These are phyloP conservation scores for Saitozyma podzolica DNA, from an alignment of 768 basidiomycete genomes.

Conservation along the genomic window DNA sequence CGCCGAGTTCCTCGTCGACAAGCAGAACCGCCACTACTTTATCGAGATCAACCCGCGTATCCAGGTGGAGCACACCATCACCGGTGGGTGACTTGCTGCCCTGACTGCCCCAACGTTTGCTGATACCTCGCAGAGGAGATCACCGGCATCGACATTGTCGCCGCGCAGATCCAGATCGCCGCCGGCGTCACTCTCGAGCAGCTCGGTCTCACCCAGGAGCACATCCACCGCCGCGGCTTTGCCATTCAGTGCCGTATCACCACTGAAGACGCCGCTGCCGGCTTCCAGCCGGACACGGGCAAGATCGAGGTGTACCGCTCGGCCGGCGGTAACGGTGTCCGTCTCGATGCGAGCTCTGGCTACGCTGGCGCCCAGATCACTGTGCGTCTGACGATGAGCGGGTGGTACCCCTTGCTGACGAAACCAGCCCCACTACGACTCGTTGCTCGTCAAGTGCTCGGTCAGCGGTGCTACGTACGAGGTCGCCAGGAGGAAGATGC, in stretches of 20 bases:
- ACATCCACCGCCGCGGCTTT: slow-evolving; percentile 91
- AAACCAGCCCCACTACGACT: slow-evolving; percentile 93
- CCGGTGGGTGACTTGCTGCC: slow-evolving; percentile 60
- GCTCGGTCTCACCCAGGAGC: slow-evolving; percentile 92
- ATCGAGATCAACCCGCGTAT: slow-evolving; percentile 99
- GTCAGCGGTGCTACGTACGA: slow-evolving; percentile 98
- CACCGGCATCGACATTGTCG: slow-evolving; percentile 98
- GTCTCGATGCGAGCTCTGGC: slow-evolving; percentile 92
- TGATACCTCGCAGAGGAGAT: slow-evolving; percentile 80
- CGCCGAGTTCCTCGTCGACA: slow-evolving; percentile 96
- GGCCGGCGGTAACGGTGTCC: slow-evolving; percentile 97
- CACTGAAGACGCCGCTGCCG: slow-evolving; percentile 87
- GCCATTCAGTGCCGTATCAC: slow-evolving; percentile 99
- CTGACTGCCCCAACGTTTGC: neutral
- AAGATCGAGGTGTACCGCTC: slow-evolving; percentile 99
- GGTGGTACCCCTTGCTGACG: slow-evolving; percentile 1
- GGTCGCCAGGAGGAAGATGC: slow-evolving; percentile 97
- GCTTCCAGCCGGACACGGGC: slow-evolving; percentile 97
- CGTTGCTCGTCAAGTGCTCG: slow-evolving; percentile 91
- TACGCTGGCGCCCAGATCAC: slow-evolving; percentile 99
- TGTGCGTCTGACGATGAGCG: slow-evolving; percentile 56
- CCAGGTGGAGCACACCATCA: slow-evolving; percentile 99
- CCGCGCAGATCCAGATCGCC: slow-evolving; percentile 99
- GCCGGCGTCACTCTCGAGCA: slow-evolving; percentile 94
- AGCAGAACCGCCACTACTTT: slow-evolving; percentile 94